Evolutionary conservation across 225 moss, liverwort and hornwort species (phyloP), one percentile per base, ranked within the genome.

Genomic region (Straminergon stramineum): DNA sequence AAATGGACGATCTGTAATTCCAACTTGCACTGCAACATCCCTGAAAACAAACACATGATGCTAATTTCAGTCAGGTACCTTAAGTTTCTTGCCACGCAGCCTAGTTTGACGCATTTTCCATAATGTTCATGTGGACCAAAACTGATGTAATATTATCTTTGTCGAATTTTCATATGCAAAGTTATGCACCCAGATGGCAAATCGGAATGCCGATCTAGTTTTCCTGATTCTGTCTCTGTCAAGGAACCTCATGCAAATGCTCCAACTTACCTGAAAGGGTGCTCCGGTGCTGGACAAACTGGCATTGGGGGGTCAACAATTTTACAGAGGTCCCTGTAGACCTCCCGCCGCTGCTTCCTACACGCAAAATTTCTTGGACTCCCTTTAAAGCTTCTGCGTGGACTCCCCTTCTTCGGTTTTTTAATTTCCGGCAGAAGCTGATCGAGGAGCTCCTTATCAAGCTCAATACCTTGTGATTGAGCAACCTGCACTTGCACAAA

Each of bases 291-390:
- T 84, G 45, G 77, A 66, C 73, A 87, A 87, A 82, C 21, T 41
- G 89, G 91, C 77, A 63, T 43, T 45, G 92, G 85, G 79, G 89
- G 87, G 61, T 92, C 90, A 70, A 94, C 93, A 81, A 94, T 93
- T 88, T 91, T 93, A 45, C 89, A 93, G 75, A 94, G 93, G 85
- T 84, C 89, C 32, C 84, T 89, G 79, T 93, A 94, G 10, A 88
- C 73, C 85, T 92, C 92, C 67, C 53, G 85, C n/a, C 77, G 94
- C 70, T 66, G 90, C 62, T 64, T 80, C 82, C 70, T 91, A 65
- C 79, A 34, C 66, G 65, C 60, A 39, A 32, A 53, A 85, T 53
- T 90, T 80, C 86, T 53, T 63, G 55, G 39, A 79, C 61, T 52
- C 32, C 52, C 61, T 79, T 51, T 70, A 45, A 53, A 87, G 64